A percentile compares a stretch with the other conserved stretches of the same genome.
phyloP scores from a whole-genome alignment of 73 alveolate species.

The Tetrahymena malaccensis region DNA sequence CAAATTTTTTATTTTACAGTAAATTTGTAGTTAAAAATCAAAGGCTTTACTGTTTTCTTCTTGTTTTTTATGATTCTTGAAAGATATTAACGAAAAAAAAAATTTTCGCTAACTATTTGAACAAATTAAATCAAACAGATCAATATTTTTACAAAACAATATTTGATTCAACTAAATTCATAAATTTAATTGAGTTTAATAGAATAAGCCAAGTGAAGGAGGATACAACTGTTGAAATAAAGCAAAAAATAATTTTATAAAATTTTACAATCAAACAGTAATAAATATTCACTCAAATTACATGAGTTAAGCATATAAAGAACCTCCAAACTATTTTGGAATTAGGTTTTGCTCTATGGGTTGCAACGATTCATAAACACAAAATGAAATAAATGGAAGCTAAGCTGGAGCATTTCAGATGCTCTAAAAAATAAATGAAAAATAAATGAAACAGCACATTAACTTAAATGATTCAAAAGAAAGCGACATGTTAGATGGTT shows the following conservation, averaged over 20 bases:
- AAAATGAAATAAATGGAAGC: background rate
- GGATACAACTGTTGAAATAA: too few relatives aligned
- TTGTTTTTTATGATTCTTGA: background rate
- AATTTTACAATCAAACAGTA: background rate
- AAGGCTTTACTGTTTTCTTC: background rate
- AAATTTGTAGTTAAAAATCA: background rate
- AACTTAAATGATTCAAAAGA: background rate
- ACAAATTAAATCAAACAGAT: background rate
- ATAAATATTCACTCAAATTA: background rate
- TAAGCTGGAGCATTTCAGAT: background rate
- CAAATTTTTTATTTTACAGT: background rate
- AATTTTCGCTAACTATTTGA: too few relatives aligned
- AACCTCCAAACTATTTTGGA: background rate
- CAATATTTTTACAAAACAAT: background rate
- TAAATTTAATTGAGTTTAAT: background rate
- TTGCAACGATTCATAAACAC: background rate
- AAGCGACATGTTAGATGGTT: background rate
- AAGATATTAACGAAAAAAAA: background rate
- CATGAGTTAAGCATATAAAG: background rate
- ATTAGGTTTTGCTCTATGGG: background rate
- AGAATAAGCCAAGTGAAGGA: background rate
- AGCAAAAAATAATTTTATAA: too few relatives aligned
- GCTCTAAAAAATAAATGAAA: background rate
- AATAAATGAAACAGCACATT: background rate
- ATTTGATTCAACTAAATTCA: background rate